Evolutionary conservation across 2,329 filamentous ascomycete genomes (phyloP).

Genomic region (Capronia epimyces): DNA sequence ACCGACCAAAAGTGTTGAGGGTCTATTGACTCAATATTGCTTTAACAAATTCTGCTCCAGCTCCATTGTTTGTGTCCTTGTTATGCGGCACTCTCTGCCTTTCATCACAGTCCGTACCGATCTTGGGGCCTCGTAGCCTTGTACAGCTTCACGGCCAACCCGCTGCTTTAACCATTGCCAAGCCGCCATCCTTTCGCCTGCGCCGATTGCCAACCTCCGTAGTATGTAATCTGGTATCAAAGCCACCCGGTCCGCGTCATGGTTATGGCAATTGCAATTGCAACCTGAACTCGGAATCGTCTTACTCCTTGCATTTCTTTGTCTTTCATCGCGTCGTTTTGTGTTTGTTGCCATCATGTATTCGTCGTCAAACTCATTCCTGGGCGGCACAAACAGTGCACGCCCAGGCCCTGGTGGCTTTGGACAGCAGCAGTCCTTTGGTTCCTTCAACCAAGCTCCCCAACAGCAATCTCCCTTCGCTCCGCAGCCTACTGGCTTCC

Average conservation of each 20-base stretch:
- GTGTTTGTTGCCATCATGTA: constrained; percentile 59
- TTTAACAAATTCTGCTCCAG: too few species aligned
- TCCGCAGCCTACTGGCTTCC: constrained; percentile 52
- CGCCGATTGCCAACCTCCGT: neutral
- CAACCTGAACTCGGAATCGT: constrained; percentile 5
- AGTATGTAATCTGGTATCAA: neutral
- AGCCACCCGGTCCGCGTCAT: constrained; percentile 12
- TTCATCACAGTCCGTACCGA: too few species aligned
- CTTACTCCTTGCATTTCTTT: constrained; percentile 14
- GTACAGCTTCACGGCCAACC: neutral
- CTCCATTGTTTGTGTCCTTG: too few species aligned
- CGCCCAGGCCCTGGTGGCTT: constrained; percentile 60
- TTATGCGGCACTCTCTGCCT: too few species aligned
- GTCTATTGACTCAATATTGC: too few species aligned
- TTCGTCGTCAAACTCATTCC: constrained; percentile 78
- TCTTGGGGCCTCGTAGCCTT: neutral
- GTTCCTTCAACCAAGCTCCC: constrained; percentile 48
- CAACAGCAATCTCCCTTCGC: constrained; percentile 54
- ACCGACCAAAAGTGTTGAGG: too few species aligned
- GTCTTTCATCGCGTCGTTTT: constrained; percentile 29
- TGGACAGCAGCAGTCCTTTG: constrained; percentile 53
- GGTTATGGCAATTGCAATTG: neutral
- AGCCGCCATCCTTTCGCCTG: neutral
- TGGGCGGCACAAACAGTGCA: constrained; percentile 71
- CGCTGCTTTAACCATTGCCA: neutral